Evolutionary conservation across 1,284 basidiomycete genomes (phyloP).

Genomic region (Trichosporon sp.): DNA sequence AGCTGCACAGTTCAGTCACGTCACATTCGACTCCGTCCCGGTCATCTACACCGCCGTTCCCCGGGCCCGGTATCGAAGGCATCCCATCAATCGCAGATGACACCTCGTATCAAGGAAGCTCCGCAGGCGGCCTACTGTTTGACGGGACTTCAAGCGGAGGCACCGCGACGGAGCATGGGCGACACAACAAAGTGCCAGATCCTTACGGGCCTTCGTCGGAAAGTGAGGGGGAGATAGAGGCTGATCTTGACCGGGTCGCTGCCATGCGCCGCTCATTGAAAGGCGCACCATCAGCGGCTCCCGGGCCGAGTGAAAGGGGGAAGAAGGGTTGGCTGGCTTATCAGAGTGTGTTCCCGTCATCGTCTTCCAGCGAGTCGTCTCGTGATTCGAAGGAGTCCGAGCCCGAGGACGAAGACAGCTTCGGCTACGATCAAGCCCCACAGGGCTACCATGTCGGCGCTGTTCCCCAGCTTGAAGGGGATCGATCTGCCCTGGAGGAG

Average conservation of each 20-base stretch:
- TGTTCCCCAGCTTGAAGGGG: neutral
- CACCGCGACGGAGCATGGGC: neutral
- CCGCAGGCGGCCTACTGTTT: slow-evolving; percentile 37
- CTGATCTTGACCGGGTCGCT: slow-evolving; percentile 36
- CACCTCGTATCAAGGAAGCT: slow-evolving; percentile 14
- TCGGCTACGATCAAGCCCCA: neutral
- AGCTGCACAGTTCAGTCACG: slow-evolving; percentile 28
- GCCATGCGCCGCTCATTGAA: slow-evolving; percentile 31
- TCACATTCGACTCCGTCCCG: slow-evolving; percentile 29
- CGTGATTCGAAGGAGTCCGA: slow-evolving; percentile 44
- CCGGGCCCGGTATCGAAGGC: slow-evolving; percentile 38
- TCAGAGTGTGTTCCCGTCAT: slow-evolving; percentile 48
- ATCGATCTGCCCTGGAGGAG: slow-evolving; percentile 26
- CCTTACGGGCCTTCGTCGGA: slow-evolving; percentile 41
- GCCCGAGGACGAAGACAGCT: slow-evolving; percentile 25
- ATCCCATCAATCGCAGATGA: slow-evolving; percentile 35
- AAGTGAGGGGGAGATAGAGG: slow-evolving; percentile 32
- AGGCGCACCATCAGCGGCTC: neutral
- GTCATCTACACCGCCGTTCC: slow-evolving; percentile 37
- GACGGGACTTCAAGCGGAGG: slow-evolving; percentile 1
- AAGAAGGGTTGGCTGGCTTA: slow-evolving; percentile 50
- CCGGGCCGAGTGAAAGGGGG: slow-evolving; percentile 6
- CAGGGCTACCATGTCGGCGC: neutral
- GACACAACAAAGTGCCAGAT: slow-evolving; percentile 27
- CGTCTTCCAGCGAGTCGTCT: slow-evolving; percentile 31